Conservation (phyloP, 306 rosid species). For the Begonia fuchsioides region DNA sequence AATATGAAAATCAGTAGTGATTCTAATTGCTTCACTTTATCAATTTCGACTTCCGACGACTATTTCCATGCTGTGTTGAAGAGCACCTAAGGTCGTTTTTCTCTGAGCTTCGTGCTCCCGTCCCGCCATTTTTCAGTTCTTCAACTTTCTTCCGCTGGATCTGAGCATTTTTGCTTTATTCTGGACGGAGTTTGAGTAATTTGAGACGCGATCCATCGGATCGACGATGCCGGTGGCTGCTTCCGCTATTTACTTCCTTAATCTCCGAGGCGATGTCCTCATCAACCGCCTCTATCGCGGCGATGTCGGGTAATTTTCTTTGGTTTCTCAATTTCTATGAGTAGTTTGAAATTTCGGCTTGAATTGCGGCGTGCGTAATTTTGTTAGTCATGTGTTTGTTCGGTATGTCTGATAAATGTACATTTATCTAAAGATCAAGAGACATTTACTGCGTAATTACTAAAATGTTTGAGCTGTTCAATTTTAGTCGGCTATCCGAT, state of each 20-base stretch:
- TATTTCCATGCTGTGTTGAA: not conserved
- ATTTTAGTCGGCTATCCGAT: no score
- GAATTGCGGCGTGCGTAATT: not conserved
- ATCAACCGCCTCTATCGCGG: conserved; percentile 94
- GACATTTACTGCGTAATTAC: no score
- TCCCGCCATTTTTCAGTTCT: not conserved
- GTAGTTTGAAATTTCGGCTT: not conserved
- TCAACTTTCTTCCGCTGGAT: not conserved
- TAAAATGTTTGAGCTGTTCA: no score
- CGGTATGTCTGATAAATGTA: no score
- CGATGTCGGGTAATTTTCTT: conserved; percentile 61
- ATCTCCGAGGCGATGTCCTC: conserved; percentile 94
- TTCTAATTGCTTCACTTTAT: not conserved
- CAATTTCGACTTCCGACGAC: not conserved
- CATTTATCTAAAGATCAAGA: no score
- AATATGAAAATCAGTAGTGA: no score
- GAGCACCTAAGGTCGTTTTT: not conserved
- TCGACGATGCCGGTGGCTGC: conserved; percentile 90
- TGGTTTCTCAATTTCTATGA: not conserved
- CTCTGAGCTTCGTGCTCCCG: no score
- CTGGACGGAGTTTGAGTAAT: not conserved
- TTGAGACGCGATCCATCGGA: conserved; percentile 34
- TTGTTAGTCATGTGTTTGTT: no score
- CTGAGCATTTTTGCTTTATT: no score
- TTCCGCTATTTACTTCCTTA: conserved; percentile 75